These are phyloP conservation scores for Adiantum capillusveneris DNA, from an alignment of 75 land plant species.

Conservation along the genomic window DNA sequence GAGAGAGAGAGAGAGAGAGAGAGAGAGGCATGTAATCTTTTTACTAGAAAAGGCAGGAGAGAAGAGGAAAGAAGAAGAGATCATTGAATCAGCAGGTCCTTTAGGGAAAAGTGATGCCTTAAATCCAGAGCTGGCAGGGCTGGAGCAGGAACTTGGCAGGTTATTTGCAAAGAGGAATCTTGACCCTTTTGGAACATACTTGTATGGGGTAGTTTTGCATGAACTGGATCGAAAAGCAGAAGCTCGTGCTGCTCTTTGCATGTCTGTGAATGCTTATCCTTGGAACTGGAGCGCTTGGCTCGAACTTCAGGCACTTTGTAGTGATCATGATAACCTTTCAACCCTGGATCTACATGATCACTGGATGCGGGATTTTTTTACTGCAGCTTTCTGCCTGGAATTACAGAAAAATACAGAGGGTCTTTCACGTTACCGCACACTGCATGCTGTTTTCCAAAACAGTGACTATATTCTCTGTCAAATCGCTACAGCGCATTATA, in stretches of 20 bases:
- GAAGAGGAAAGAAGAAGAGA: constrained; percentile 96
- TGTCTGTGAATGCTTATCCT: constrained; percentile 86
- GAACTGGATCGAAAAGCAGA: constrained; percentile 66
- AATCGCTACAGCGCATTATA: constrained; percentile 75
- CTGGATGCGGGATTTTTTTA: constrained; percentile 98
- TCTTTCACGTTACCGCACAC: constrained; percentile 48
- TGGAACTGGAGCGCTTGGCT: constrained; percentile 99
- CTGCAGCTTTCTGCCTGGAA: constrained; percentile 79
- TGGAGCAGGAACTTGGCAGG: constrained; percentile 69
- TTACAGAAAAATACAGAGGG: constrained; percentile 76
- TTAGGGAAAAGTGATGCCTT: constrained; percentile 68
- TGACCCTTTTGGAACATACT: constrained; percentile 84
- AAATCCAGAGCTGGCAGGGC: constrained; percentile 58
- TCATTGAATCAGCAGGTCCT: constrained; percentile 81
- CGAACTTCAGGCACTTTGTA: constrained; percentile 84
- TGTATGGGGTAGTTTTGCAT: constrained; percentile 81
- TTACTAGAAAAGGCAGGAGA: constrained; percentile 73
- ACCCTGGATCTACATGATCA: constrained; percentile 68
- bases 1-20: constrained; percentile 8
- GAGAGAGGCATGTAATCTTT: background rate
- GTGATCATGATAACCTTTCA: constrained; percentile 50
- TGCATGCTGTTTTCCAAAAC: constrained; percentile 48
- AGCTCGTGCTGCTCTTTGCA: constrained; percentile 63
- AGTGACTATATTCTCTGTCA: constrained; percentile 82
- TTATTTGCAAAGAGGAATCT: constrained; percentile 43